Evolutionary conservation across 305 asterid genomes (phyloP), one percentile per base, ranked within the genome.

Genomic region (Solanum aculeatissimum): DNA sequence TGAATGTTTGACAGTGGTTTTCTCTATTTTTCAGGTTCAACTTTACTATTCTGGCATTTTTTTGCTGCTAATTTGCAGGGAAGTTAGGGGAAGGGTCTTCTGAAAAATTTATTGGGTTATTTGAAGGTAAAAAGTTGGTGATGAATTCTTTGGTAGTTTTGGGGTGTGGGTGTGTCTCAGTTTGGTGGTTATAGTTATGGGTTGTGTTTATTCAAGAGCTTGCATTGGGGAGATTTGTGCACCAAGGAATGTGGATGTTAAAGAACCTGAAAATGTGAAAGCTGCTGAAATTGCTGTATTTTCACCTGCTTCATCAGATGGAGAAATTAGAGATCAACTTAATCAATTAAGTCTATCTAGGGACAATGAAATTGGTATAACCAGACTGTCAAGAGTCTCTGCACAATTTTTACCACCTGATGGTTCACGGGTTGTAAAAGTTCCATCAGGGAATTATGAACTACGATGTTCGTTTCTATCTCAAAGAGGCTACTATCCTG

Each of bases 401-500:
- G 88, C 94, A 1, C 98, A 95, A 89, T 94, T 94, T 89, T 87
- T 97, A 84, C 98, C 99, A 1, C 92, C 96, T 8, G 93, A 92
- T 82, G 99, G 99, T 77, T 91, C 95, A 6, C 91, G 94, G 84
- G 87, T 90, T 19, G 98, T 94, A 84, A 91, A 88, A 84, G 92
- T 97, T 85, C 97, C 97, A 35, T 89, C 95, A 6, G 97, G 89
- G 85, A 89, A 87, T 86, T 95, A 92, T 87, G 98, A 95, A 81
- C 85, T 97, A 66, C 91, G 90, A 19, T 95, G 88, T 89, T 97
- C 99, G 16, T 97, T 90, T 90, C 85, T 97, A 68, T 97, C 98
- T 57, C 99, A 96, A 90, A 92, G 98, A 87, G 99, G 99, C 14
- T 96, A 95, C 88, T 96, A 96, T 85, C 99, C 99, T 12, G 99